phyloP scores from a whole-genome alignment of 345 rosid genomes.

The Eutrema yunnanense region DNA sequence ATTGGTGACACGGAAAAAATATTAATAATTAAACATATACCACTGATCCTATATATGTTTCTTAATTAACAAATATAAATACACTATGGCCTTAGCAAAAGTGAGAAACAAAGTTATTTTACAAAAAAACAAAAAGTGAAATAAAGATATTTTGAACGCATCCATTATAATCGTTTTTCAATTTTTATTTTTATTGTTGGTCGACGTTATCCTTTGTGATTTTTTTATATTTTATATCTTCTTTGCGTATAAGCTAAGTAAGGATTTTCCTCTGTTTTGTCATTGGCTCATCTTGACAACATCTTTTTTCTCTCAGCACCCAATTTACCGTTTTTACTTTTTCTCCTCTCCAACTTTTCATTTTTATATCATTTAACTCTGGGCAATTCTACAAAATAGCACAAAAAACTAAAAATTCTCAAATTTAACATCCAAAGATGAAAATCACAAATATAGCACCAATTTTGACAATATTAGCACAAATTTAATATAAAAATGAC shows the following conservation, averaged over 20 bases:
- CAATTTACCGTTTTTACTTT: constrained; percentile 1
- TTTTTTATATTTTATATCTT: background rate
- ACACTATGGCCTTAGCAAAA: background rate
- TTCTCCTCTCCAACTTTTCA: background rate
- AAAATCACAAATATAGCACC: too few species aligned
- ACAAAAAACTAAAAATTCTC: too few species aligned
- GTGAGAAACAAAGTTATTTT: background rate
- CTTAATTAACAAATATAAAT: background rate
- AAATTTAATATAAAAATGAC: too few species aligned
- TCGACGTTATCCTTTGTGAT: background rate
- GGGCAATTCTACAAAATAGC: too few species aligned
- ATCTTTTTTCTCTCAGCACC: background rate
- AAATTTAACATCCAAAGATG: too few species aligned
- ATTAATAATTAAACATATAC: background rate
- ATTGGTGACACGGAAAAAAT: too few species aligned
- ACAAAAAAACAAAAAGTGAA: background rate
- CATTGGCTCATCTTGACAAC: background rate
- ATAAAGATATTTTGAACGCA: background rate
- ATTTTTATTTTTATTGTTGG: background rate
- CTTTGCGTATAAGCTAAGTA: constrained; percentile 20
- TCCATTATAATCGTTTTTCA: background rate
- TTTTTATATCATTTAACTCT: background rate
- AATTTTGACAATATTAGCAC: too few species aligned
- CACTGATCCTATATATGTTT: background rate
- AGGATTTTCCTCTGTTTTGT: background rate